Percentiles rank a stretch among this genome's conserved stretches.
Evolutionary conservation across 768 basidiomycete species (phyloP).

Genomic region (Floccularia luteovirens): DNA sequence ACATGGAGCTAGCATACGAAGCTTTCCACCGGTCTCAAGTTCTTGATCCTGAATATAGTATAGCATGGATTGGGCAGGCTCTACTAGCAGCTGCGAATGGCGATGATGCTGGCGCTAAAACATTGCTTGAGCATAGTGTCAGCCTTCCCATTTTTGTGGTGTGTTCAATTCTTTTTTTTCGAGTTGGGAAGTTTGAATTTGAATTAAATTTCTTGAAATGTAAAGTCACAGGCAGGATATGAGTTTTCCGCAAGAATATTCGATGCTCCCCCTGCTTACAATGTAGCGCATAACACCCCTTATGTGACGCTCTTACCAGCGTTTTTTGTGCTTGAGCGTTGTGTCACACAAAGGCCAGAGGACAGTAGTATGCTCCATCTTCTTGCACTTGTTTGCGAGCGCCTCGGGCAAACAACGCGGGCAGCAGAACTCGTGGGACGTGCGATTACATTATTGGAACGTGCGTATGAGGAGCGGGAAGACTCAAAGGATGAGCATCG

Average conservation of each 20-base stretch:
- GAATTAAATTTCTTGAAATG: too few relatives aligned
- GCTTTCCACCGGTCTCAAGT: constrained; percentile 85
- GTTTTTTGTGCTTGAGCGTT: constrained; percentile 78
- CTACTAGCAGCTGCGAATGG: constrained; percentile 56
- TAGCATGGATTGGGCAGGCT: constrained; percentile 90
- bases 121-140: constrained; percentile 70
- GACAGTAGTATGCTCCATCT: constrained; percentile 80
- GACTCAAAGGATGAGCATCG: constrained; percentile 68
- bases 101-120: constrained; percentile 52
- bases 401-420: constrained; percentile 61
- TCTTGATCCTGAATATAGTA: constrained; percentile 82
- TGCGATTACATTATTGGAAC: constrained; percentile 73
- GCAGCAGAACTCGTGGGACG: constrained; percentile 49
- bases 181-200: too few relatives aligned
- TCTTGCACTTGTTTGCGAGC: constrained; percentile 79
- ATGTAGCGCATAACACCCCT: constrained; percentile 9
- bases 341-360: constrained; percentile 54
- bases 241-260: constrained; percentile 64
- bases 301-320: constrained; percentile 57
- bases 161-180: constrained; percentile 3
- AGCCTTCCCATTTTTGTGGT: background rate
- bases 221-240: constrained; percentile 75
- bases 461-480: constrained; percentile 83
- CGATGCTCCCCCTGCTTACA: constrained; percentile 18
- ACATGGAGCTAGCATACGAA: constrained; percentile 78